A percentile compares a stretch with the other conserved stretches of the same genome.
phyloP scores from a whole-genome alignment of 176 grass and related monocot species.

The Tillandsia fasciculata region DNA sequence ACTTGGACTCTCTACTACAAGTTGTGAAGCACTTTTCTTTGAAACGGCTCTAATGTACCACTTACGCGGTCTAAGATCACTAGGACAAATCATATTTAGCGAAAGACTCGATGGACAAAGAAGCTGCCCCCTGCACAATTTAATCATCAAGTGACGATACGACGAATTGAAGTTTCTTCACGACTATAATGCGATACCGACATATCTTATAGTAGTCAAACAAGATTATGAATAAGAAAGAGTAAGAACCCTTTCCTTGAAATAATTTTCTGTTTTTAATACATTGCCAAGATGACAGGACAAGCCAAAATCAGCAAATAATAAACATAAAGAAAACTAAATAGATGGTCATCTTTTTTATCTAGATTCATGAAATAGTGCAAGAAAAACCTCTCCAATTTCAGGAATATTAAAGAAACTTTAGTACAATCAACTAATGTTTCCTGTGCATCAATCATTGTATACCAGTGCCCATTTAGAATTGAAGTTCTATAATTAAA shows the following conservation, averaged over 20 bases:
- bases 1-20: constrained; percentile 14
- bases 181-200: not conserved
- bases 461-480: too few species aligned
- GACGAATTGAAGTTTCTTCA: not conserved
- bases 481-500: too few species aligned
- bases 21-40: constrained; percentile 38
- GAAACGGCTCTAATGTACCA: constrained; percentile 21
- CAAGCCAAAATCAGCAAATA: too few species aligned
- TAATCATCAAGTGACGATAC: not conserved
- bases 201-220: not conserved
- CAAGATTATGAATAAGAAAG: not conserved
- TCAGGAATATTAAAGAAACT: too few species aligned
- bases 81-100: constrained; percentile 1
- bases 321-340: too few species aligned
- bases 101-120: constrained; percentile 21
- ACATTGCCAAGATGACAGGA: too few species aligned
- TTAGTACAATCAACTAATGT: too few species aligned
- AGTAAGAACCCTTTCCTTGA: not conserved
- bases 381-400: too few species aligned
- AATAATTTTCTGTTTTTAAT: not conserved
- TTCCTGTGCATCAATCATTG: too few species aligned
- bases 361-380: too few species aligned
- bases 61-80: constrained; percentile 16
- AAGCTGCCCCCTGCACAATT: constrained; percentile 24
- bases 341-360: too few species aligned